Evolutionary conservation across 1,284 basidiomycete genomes (phyloP).

Genomic region (Xanthoconium separans): DNA sequence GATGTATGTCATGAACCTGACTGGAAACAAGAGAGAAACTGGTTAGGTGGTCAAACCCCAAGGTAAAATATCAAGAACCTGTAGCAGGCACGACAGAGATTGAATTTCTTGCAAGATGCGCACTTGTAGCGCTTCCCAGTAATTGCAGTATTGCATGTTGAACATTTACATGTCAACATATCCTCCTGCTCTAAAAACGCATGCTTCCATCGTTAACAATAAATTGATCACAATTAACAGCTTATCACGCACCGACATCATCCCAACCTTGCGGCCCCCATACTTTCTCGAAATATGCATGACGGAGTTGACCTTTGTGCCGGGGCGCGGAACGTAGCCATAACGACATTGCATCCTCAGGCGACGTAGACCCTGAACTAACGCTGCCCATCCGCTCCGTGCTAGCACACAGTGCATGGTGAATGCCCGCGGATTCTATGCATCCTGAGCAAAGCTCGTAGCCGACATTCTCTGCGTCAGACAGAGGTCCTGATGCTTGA

Average conservation of each 20-base stretch:
- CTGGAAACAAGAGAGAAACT: conserved; percentile 26
- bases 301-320: conserved; percentile 69
- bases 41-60: conserved; percentile 2
- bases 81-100: conserved; percentile 80
- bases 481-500: conserved; percentile 14
- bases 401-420: conserved; percentile 68
- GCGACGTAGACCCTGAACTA: conserved; percentile 42
- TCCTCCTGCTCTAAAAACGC: conserved; percentile 67
- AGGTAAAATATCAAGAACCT: conserved; percentile 43
- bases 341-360: conserved; percentile 51
- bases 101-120: conserved; percentile 75
- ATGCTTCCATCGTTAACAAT: not conserved
- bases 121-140: conserved; percentile 78
- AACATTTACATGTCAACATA: conserved; percentile 60
- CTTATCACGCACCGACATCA: conserved; percentile 68
- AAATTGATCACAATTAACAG: not conserved
- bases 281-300: conserved; percentile 81
- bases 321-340: conserved; percentile 66
- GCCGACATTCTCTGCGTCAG: conserved; percentile 42
- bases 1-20: conserved; percentile 87
- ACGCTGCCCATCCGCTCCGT: conserved; percentile 42
- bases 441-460: conserved; percentile 84
- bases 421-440: conserved; percentile 72
- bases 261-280: conserved; percentile 84
- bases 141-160: conserved; percentile 70